phyloP scores from a whole-genome alignment of 371 early-diverging fungal species.

The Coemansia sp. region DNA sequence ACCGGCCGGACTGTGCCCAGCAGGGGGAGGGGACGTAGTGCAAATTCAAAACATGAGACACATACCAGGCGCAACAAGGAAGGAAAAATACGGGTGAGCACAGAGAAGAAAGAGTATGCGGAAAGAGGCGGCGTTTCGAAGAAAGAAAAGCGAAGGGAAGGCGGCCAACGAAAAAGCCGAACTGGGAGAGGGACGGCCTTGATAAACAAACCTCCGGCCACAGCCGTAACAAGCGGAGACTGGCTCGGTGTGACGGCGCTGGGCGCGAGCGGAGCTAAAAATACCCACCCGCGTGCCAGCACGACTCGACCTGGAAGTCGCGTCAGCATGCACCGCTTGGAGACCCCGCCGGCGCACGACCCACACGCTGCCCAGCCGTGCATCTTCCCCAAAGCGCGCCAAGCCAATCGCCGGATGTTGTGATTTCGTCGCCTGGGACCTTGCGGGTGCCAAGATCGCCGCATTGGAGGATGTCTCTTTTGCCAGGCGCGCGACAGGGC shows the following conservation, averaged over 20 bases:
- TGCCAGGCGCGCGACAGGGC: too few species aligned
- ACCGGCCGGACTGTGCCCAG: not conserved
- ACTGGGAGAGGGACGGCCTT: not conserved
- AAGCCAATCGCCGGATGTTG: not conserved
- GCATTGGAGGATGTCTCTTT: not conserved
- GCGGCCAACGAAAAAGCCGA: not conserved
- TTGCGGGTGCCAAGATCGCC: not conserved
- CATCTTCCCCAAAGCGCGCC: not conserved
- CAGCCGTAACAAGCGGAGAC: not conserved
- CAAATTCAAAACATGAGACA: not conserved
- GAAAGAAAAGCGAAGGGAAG: not conserved
- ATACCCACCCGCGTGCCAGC: not conserved
- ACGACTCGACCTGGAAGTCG: not conserved
- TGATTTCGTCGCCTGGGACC: not conserved
- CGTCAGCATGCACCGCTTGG: not conserved
- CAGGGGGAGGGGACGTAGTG: too few species aligned
- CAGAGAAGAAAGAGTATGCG: not conserved
- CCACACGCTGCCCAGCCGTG: not conserved
- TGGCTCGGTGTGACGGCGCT: not conserved
- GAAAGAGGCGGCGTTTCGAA: slow-evolving; percentile 4
- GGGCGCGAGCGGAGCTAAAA: slow-evolving; percentile 1
- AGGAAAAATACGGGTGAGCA: not conserved
- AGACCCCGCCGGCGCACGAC: too few species aligned
- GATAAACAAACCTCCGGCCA: slow-evolving; percentile 7
- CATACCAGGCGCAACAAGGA: slow-evolving; percentile 4